Percentiles rank a stretch among this genome's conserved stretches.
Evolutionary conservation across 2,329 filamentous ascomycete species (phyloP).

Genomic region (Boeremia exigua): DNA sequence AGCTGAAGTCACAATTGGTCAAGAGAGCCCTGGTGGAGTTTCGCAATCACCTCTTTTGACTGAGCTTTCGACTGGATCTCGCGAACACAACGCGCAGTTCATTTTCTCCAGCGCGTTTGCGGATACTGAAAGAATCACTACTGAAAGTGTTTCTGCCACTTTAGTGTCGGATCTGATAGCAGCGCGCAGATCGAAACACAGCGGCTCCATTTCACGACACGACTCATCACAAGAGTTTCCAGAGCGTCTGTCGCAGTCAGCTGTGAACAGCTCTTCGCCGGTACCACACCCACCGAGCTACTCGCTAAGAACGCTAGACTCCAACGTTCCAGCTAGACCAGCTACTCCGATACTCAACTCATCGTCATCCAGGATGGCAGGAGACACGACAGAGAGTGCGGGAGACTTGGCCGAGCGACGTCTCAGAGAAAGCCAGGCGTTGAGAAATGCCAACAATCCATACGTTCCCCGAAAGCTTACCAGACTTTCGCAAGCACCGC

Average conservation of each 20-base stretch:
- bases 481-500: neutral
- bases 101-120: constrained; percentile 21
- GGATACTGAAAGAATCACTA: constrained; percentile 26
- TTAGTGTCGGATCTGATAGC: constrained; percentile 17
- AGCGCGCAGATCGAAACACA: neutral
- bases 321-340: constrained; percentile 29
- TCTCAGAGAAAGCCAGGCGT: constrained; percentile 18
- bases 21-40: neutral
- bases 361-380: constrained; percentile 23
- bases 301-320: constrained; percentile 26
- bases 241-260: constrained; percentile 12
- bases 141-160: constrained; percentile 23
- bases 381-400: constrained; percentile 17
- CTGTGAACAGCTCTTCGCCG: constrained; percentile 25
- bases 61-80: constrained; percentile 8
- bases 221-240: constrained; percentile 43
- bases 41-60: constrained; percentile 5
- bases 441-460: constrained; percentile 15
- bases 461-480: constrained; percentile 15
- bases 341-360: constrained; percentile 22
- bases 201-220: constrained; percentile 32
- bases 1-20: neutral
- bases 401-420: constrained; percentile 10
- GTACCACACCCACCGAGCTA: constrained; percentile 31
- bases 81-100: constrained; percentile 37